These are phyloP conservation scores for Fragilariopsis cylindrus DNA, from an alignment of 108 stramenopile genomes.

Conservation along the genomic window DNA sequence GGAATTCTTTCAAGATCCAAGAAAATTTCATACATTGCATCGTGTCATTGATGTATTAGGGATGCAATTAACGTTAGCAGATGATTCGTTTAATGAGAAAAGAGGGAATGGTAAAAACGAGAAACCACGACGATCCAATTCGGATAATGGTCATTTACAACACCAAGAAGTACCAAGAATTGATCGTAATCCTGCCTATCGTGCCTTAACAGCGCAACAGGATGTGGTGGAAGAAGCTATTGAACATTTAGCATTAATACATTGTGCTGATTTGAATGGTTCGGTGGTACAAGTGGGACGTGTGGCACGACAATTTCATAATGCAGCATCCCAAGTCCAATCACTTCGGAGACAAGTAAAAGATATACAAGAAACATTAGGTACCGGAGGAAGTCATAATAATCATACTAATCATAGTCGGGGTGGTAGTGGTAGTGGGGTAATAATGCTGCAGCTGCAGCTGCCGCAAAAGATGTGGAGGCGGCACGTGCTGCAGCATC, in stretches of 20 bases:
- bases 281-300: conserved; percentile 78
- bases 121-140: conserved; percentile 3
- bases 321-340: conserved; percentile 67
- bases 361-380: conserved; percentile 77
- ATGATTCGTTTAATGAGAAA: conserved; percentile 21
- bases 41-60: conserved; percentile 86
- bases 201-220: conserved; percentile 54
- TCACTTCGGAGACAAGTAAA: conserved; percentile 75
- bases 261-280: conserved; percentile 83
- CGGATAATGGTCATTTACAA: neutral
- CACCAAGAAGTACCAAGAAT: conserved; percentile 1
- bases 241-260: conserved; percentile 78
- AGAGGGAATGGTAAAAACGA: neutral
- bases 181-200: conserved; percentile 59
- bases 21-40: conserved; percentile 64
- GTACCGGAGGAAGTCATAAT: conserved; percentile 19
- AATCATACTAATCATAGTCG: neutral
- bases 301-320: conserved; percentile 77
- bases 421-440: too few relatives aligned
- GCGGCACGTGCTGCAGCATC: conserved; percentile 21
- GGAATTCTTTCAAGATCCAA: conserved; percentile 81
- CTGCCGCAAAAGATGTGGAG: conserved; percentile 11
- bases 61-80: conserved; percentile 43
- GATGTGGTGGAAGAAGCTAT: conserved; percentile 76
- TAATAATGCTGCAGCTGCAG: conserved; percentile 14